Evolutionary conservation across 495 filamentous ascomycete species (phyloP).

Genomic region (Haplographium delicatum): DNA sequence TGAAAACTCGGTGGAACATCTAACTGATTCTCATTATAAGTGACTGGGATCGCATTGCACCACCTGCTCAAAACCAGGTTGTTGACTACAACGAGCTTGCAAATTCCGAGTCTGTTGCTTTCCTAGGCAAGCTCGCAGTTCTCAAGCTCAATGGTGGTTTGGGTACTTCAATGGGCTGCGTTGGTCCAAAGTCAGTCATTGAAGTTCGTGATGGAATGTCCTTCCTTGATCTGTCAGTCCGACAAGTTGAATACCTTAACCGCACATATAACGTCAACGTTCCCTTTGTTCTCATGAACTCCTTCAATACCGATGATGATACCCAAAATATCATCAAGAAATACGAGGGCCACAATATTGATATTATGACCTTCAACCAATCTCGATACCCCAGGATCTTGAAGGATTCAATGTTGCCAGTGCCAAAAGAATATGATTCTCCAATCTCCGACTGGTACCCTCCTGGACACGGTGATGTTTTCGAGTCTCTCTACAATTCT

Average conservation of each 20-base stretch:
- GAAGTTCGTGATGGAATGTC: slow-evolving; percentile 99
- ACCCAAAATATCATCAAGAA: slow-evolving; percentile 99
- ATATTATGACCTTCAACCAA: slow-evolving; percentile 99
- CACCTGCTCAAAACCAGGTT: slow-evolving; percentile 85
- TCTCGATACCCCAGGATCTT: slow-evolving; percentile 94
- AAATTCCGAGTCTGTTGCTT: slow-evolving; percentile 80
- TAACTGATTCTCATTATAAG: slow-evolving; percentile 36
- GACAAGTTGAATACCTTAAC: slow-evolving; percentile 99
- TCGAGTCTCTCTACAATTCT: slow-evolving; percentile 99
- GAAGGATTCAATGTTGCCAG: slow-evolving; percentile 96
- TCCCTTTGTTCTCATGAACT: slow-evolving; percentile 99
- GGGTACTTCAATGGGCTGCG: slow-evolving; percentile 99
- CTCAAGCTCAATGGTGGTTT: slow-evolving; percentile 99
- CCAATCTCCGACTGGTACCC: slow-evolving; percentile 97
- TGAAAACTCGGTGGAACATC: background rate
- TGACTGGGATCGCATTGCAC: slow-evolving; percentile 93
- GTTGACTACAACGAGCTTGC: slow-evolving; percentile 85
- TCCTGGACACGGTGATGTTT: slow-evolving; percentile 98
- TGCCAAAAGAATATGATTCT: slow-evolving; percentile 84
- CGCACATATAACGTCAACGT: slow-evolving; percentile 96
- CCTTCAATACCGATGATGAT: slow-evolving; percentile 99
- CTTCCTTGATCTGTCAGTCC: slow-evolving; percentile 97
- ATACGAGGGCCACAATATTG: slow-evolving; percentile 99
- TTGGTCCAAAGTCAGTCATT: slow-evolving; percentile 98
- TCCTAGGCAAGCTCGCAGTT: slow-evolving; percentile 96